A percentile compares a stretch with the other conserved stretches of the same genome.
phyloP scores from a whole-genome alignment of 2,329 filamentous ascomycete genomes.

The Colletotrichum tropicale region DNA sequence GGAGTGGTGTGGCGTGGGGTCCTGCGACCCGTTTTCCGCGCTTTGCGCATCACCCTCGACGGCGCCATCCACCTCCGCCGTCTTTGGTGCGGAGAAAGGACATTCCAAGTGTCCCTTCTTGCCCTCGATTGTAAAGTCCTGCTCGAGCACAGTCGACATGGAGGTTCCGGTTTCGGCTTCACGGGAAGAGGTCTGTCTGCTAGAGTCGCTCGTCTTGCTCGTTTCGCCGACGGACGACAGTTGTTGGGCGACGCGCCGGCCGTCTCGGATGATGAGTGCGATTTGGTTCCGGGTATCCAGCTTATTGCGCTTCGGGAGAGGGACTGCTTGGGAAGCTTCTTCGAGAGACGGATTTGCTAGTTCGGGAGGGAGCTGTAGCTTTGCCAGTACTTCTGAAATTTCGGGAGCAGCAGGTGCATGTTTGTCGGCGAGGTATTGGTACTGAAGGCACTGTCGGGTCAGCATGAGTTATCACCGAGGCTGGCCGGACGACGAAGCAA shows the following conservation, averaged over 20 bases:
- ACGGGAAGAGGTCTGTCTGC: conserved; percentile 50
- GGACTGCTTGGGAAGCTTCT: conserved; percentile 54
- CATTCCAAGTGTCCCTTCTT: conserved; percentile 81
- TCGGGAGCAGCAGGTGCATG: conserved; percentile 69
- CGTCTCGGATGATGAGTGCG: conserved; percentile 68
- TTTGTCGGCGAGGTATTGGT: conserved; percentile 69
- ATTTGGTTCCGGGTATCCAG: conserved; percentile 60
- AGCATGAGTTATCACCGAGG: conserved; percentile 13
- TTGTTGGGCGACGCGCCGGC: conserved; percentile 61
- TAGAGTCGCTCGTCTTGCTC: conserved; percentile 57
- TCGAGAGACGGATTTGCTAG: conserved; percentile 50
- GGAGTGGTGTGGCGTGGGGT: conserved; percentile 52
- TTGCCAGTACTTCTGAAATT: conserved; percentile 69
- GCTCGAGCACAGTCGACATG: conserved; percentile 74
- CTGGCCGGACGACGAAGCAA: conserved; percentile 7
- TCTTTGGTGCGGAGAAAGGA: conserved; percentile 67
- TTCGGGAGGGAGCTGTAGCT: conserved; percentile 68
- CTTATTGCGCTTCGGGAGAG: conserved; percentile 55
- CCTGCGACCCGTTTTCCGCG: conserved; percentile 24
- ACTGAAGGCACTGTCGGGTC: conserved; percentile 44
- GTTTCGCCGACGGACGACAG: conserved; percentile 52
- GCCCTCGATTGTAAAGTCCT: conserved; percentile 88
- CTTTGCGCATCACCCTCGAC: not conserved
- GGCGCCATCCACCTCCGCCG: conserved; percentile 2
- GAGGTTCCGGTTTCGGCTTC: conserved; percentile 55